phyloP scores from a whole-genome alignment of 805 yeast species.

The Wickerhamomyces ciferrii region DNA sequence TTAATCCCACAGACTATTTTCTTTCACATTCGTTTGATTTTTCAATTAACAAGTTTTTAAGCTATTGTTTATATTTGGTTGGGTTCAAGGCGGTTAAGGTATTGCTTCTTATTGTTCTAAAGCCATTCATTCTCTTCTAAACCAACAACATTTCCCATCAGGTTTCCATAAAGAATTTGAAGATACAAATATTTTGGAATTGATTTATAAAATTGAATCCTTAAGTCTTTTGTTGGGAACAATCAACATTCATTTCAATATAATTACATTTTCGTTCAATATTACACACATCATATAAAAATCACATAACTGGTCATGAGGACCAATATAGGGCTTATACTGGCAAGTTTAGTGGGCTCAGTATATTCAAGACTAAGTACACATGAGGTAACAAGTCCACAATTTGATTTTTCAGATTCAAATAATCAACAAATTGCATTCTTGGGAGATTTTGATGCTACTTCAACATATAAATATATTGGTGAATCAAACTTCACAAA shows the following conservation, averaged over 20 bases:
- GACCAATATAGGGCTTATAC: not conserved
- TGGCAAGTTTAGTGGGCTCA: not conserved
- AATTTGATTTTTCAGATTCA: slow-evolving; percentile 16
- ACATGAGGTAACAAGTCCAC: slow-evolving; percentile 7
- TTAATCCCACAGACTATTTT: too few relatives aligned
- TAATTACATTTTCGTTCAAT: not conserved
- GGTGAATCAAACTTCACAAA: slow-evolving; percentile 29
- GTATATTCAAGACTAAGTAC: not conserved
- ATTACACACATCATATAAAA: not conserved
- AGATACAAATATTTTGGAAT: too few relatives aligned
- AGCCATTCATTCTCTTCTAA: not conserved
- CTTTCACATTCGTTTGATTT: not conserved
- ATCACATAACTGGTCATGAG: not conserved
- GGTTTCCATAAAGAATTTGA: too few relatives aligned
- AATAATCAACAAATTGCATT: slow-evolving; percentile 15
- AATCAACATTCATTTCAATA: not conserved
- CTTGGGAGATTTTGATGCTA: slow-evolving; percentile 32
- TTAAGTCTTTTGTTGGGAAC: too few relatives aligned
- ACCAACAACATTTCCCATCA: too few relatives aligned
- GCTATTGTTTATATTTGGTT: too few relatives aligned
- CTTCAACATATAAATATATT: slow-evolving; percentile 26
- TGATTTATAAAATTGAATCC: too few relatives aligned
- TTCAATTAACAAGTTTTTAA: too few relatives aligned
- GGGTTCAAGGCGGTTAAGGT: not conserved
- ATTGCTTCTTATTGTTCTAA: not conserved